Evolutionary conservation across 805 yeast genomes (phyloP), one percentile per base, ranked within the genome.

Genomic region (Yarrowia keelungensis): DNA sequence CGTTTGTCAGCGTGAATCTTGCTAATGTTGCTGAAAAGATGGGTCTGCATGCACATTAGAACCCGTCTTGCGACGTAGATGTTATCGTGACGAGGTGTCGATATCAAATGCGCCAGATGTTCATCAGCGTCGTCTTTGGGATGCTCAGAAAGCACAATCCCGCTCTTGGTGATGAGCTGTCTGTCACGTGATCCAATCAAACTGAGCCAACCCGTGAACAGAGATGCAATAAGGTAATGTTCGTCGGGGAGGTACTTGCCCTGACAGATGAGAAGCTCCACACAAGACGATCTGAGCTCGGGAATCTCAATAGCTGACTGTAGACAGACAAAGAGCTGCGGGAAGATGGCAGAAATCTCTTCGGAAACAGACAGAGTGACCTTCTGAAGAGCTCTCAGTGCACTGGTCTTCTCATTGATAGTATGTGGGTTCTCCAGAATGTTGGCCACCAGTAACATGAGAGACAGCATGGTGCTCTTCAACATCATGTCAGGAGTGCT

Each of bases 331-430:
- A 59, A 59, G 19, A 59, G 42, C 22, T 59, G 65, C 2, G 65
- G 65, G n/a, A 59, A 59, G 8, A 59, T 59, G 11, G 65, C 51
- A 14, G 65, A 59, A n/a, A 59, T 45, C 32, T 45, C 65, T 2
- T 45, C 22, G 5, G 50, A n/a, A 9, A 59, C 65, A n/a, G 65
- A 35, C 15, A 35, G 3, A 3, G 65, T 45, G n/a, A 59, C 65
- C 14, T 59, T 59, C 14, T 14, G 65, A 16, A 59, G 41, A 2
- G 65, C 65, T 19, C 51, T 19, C 35, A 59, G 35, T 1, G 65
- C 65, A 45, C 65, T 42, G 1, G 65, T 59, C 19, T 59, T 59
- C 35, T 59, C 65, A 14, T 32, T 43, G n/a, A 59, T 12, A n/a
- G 65, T 59, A 8, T 45, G 65, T 15, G 65, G 65, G 51, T 45